Conservation (phyloP, 2,329 filamentous ascomycete genomes). For the Pyricularia sp. region DNA sequence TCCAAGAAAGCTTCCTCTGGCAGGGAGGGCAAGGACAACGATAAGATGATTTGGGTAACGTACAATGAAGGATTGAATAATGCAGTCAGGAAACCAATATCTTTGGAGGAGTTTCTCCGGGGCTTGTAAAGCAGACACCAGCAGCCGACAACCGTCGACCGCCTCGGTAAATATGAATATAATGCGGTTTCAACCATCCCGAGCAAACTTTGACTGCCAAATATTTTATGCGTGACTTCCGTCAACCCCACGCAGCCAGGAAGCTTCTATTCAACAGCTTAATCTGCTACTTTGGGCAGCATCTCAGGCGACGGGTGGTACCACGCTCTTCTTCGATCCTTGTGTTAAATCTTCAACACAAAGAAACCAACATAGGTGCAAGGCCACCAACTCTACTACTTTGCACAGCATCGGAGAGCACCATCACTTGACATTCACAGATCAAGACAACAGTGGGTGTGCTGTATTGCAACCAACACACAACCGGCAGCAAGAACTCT, state of each 20-base stretch:
- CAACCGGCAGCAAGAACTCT: neutral
- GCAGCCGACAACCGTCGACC: neutral
- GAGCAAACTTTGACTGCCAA: neutral
- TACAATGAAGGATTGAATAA: conserved; percentile 89
- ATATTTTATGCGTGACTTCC: neutral
- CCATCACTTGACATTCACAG: neutral
- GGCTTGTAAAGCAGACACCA: conserved; percentile 36
- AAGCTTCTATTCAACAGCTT: neutral
- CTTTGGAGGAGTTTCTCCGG: conserved; percentile 66
- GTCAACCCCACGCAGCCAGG: neutral
- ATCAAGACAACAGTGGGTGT: neutral
- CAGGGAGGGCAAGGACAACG: conserved; percentile 22
- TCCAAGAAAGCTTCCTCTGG: conserved; percentile 10
- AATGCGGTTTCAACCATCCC: neutral
- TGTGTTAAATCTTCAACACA: neutral
- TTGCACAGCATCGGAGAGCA: neutral
- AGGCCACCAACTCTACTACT: neutral
- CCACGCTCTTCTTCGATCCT: neutral
- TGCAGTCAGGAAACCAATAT: conserved; percentile 81
- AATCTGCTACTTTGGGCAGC: neutral
- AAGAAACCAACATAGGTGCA: neutral
- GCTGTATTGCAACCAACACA: neutral
- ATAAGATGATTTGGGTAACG: conserved; percentile 69
- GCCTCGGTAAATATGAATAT: neutral
- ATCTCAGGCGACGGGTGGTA: neutral